These are phyloP conservation scores for Chalara sp. DNA, from an alignment of 2,329 filamentous ascomycete species.

Conservation along the genomic window DNA sequence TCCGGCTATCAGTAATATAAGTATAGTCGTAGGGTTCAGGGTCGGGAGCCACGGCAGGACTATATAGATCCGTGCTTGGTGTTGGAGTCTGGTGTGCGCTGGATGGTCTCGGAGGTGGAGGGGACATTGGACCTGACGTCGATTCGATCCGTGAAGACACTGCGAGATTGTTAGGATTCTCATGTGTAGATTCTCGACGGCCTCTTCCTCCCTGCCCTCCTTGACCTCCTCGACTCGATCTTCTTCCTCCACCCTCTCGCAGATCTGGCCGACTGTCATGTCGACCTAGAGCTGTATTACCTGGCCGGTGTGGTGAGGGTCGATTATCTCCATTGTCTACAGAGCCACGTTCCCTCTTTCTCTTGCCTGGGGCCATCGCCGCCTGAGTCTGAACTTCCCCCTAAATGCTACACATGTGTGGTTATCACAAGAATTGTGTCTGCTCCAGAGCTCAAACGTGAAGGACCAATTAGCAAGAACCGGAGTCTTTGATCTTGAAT, in stretches of 20 bases:
- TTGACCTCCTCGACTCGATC: slow-evolving; percentile 39
- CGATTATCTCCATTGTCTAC: slow-evolving; percentile 39
- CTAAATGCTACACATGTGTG: slow-evolving; percentile 22
- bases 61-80: slow-evolving; percentile 15
- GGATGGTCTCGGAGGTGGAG: slow-evolving; percentile 21
- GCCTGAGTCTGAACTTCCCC: slow-evolving; percentile 11
- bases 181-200: slow-evolving; percentile 22
- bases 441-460: no score
- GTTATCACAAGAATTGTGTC: neutral
- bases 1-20: slow-evolving; percentile 63
- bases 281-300: slow-evolving; percentile 47
- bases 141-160: slow-evolving; percentile 22
- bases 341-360: slow-evolving; percentile 29
- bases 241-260: slow-evolving; percentile 38
- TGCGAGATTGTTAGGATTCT: slow-evolving; percentile 23
- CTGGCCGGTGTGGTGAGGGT: slow-evolving; percentile 57
- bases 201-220: slow-evolving; percentile 21
- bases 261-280: slow-evolving; percentile 49
- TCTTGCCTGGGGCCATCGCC: slow-evolving; percentile 27
- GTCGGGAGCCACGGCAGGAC: slow-evolving; percentile 23
- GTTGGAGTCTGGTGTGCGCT: slow-evolving; percentile 24
- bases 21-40: slow-evolving; percentile 58
- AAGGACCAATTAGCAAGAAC: no score
- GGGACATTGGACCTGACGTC: slow-evolving; percentile 28
- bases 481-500: no score